A percentile compares a stretch with the other conserved stretches of the same genome.
Evolutionary conservation across 371 early-diverging fungal species (phyloP).

Genomic region (Actinomucor elegans): DNA sequence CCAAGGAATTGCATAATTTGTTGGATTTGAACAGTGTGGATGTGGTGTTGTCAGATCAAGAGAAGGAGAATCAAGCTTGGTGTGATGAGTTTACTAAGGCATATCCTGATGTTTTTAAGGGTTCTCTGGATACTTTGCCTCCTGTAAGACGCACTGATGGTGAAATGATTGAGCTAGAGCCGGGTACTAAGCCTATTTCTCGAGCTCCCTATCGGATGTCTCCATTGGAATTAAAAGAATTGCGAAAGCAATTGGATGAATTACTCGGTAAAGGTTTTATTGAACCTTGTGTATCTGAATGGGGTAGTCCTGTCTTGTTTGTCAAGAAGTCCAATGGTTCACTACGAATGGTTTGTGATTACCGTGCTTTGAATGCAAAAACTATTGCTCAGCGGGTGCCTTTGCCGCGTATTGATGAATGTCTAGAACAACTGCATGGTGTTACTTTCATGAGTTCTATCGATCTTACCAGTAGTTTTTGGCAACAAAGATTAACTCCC

Average conservation of each 20-base stretch:
- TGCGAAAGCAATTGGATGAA: constrained; percentile 31
- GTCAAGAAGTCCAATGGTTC: constrained; percentile 53
- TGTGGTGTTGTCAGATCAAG: background rate
- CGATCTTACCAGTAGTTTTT: constrained; percentile 36
- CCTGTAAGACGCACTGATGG: constrained; percentile 8
- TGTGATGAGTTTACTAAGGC: background rate
- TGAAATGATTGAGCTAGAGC: constrained; percentile 21
- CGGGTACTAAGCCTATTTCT: constrained; percentile 7
- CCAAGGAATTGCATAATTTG: too few species aligned
- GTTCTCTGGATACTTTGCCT: background rate
- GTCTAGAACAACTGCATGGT: background rate
- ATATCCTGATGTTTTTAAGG: constrained; percentile 1
- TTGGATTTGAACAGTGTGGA: background rate
- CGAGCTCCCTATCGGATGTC: constrained; percentile 28
- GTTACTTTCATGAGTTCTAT: constrained; percentile 16
- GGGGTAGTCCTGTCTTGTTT: constrained; percentile 52
- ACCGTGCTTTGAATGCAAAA: constrained; percentile 45
- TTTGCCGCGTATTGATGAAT: background rate
- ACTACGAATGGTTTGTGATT: constrained; percentile 44
- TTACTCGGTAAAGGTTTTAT: constrained; percentile 38
- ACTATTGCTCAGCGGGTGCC: constrained; percentile 19
- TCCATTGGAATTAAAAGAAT: constrained; percentile 28
- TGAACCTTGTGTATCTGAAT: constrained; percentile 38
- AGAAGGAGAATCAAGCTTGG: background rate
- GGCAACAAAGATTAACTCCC: constrained; percentile 24